Base-by-base conservation (phyloP, 2,329 filamentous ascomycete genomes). In the Colletotrichum sp. region DNA sequence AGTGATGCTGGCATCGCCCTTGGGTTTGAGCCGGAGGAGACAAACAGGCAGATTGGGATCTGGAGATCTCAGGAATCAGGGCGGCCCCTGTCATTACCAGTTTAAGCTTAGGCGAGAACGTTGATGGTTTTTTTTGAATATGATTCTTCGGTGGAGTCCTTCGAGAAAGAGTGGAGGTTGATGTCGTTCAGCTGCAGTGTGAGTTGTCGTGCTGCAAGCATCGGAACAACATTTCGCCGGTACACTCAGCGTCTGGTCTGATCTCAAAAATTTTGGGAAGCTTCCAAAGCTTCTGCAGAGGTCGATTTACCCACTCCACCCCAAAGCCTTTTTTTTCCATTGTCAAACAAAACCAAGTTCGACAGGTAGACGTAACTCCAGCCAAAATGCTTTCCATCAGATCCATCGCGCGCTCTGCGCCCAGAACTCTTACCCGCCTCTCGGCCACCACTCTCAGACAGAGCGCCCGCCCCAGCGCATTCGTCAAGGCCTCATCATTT, bases 361-460 rank as follows among this genome's bases (percentile, higher is more conserved):
- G 66, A 59, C 24, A 59, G 16, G 7, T 59, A 56, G 32, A 26
- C 8, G 2, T n/a, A 12, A n/a, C 8, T 6, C 9, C 59, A 9
- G 32, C 48, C 84, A 90, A 81, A 78, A 96, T 96, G 94, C 87
- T 95, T 82, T 93, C 93, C 78, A 87, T 95, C 79, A 90, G 94
- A 83, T 86, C 89, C 76, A 83, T 94, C 78, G 89, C 90, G 82
- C 93, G 94, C 83, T 90, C 92, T 65, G 90, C 92, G 82, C 93
- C 94, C 80, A 91, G 93, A 82, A 88, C 89, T 73, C 80, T 93
- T 69, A 86, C 90, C 79, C 91, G 93, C 79, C 81, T 93, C 77
- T 86, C 90, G 77, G 84, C 86, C 73, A 84, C 89, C 69, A 85
- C 90, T 64, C 80, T 89, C 76, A 85, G 89, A 79, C 88, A 89